Evolutionary conservation across 345 rosid species (phyloP), one percentile per base, ranked within the genome.

Genomic region (Eucalyptus urophylla): DNA sequence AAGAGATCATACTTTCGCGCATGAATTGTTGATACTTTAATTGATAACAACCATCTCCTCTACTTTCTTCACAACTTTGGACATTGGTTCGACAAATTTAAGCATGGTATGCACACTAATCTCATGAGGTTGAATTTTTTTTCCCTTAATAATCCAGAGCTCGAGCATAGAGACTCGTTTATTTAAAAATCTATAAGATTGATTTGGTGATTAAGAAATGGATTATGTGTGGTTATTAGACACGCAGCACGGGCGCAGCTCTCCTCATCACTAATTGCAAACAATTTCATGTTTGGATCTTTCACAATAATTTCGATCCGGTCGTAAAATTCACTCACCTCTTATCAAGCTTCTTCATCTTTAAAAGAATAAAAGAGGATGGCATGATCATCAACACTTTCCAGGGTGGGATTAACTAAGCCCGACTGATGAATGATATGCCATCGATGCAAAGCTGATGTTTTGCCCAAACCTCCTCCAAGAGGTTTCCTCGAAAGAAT

Each of bases 171-270:
- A n/a, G 21, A 65, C 76, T 65, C 0, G 0, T 7, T 65, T 65
- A 65, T n/a, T 0, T 8, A 1, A 65, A 65, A 65, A 37, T 14
- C 22, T 33, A n/a, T 14, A 65, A 65, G 4, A n/a, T 65, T 4
- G 76, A 65, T 65, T 1, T 4, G 1, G 76, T 16, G 19, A 65
- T n/a, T 65, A n/a, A 65, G 76, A 65, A 7, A 65, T 14, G 37
- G 76, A n/a, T 65, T n/a, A 65, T n/a, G 9, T 15, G 16, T n/a
- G 0, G 0, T n/a, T 7, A n/a, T 14, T 14, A n/a, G 76, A 14
- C 40, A n/a, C 2, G 3, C 1, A 1, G 0, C 37, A 14, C 1
- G 2, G 1, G 11, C 21, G 8, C 40, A 65, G 6, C 40, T 65
- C 40, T 65, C 11, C 37, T 7, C 76, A 15, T 65, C 6, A 14